Percentiles rank a stretch among this genome's conserved stretches.
Evolutionary conservation across 2,329 filamentous ascomycete genomes (phyloP).

Genomic region (Cercospora janseana): DNA sequence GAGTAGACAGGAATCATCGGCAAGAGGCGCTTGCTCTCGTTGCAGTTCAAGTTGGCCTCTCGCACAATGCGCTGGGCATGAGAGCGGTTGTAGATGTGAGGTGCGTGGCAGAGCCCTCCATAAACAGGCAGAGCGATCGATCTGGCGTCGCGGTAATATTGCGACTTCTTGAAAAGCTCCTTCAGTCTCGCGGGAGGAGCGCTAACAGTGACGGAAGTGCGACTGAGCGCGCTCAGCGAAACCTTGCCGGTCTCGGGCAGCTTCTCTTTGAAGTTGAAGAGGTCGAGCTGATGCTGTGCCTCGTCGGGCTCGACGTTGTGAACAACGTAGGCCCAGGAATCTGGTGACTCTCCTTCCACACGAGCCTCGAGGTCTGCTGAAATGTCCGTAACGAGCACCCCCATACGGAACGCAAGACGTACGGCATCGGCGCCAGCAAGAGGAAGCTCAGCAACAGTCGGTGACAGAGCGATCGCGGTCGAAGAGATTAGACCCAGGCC

Average conservation of each 20-base stretch:
- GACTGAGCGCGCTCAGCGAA: conserved; percentile 33
- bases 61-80: conserved; percentile 36
- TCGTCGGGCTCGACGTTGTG: conserved; percentile 35
- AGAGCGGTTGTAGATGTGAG: conserved; percentile 30
- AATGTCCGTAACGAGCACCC: conserved; percentile 45
- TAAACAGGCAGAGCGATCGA: conserved; percentile 33
- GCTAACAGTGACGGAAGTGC: conserved; percentile 35
- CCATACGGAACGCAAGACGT: conserved; percentile 49
- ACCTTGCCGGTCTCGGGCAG: conserved; percentile 29
- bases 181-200: conserved; percentile 36
- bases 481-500: conserved; percentile 49
- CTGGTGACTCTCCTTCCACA: conserved; percentile 38
- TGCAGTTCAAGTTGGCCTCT: conserved; percentile 6
- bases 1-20: conserved; percentile 38
- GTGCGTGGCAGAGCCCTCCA: conserved; percentile 35
- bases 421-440: conserved; percentile 45
- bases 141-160: conserved; percentile 27
- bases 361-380: conserved; percentile 41
- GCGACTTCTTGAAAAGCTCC: conserved; percentile 28
- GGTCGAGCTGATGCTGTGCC: conserved; percentile 44
- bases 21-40: conserved; percentile 1
- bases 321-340: conserved; percentile 48
- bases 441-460: conserved; percentile 43
- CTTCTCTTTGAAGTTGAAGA: conserved; percentile 21
- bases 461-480: conserved; percentile 45